Conservation (phyloP, 148 eudicot species). For the Chenopodium quinoa region DNA sequence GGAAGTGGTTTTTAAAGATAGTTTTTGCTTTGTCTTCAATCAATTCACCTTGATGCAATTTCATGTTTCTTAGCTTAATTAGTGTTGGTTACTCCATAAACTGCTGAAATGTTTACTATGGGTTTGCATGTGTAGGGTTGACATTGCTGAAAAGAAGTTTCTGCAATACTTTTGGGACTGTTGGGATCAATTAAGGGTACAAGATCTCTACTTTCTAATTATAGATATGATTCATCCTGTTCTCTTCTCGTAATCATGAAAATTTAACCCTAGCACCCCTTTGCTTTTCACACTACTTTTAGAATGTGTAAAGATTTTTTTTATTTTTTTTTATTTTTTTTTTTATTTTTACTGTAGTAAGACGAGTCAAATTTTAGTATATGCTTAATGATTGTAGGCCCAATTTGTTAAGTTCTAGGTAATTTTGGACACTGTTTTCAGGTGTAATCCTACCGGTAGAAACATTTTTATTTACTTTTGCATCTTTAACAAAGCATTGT, state of each 20-base stretch:
- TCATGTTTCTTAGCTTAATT: not conserved
- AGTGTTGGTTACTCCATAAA: not conserved
- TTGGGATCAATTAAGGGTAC: conserved; percentile 80
- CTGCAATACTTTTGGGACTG: conserved; percentile 79
- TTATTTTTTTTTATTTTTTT: not conserved
- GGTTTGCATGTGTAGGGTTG: conserved; percentile 48
- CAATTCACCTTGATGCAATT: not conserved
- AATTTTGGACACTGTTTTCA: not conserved
- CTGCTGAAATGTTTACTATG: conserved; percentile 8
- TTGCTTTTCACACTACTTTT: not conserved
- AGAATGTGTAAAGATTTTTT: not conserved
- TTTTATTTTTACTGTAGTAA: not conserved
- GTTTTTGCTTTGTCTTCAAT: not conserved
- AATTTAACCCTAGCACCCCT: not conserved
- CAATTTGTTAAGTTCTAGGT: not conserved
- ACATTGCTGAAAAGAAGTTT: conserved; percentile 70
- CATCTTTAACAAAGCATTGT: not conserved
- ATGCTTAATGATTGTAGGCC: not conserved
- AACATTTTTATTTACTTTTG: not conserved
- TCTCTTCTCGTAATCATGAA: not conserved
- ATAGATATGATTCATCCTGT: not conserved
- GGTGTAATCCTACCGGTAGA: not conserved
- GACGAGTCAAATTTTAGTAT: not conserved
- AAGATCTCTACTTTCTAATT: not conserved
- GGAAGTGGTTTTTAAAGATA: not conserved